Evolutionary conservation across 129 eudicot species (phyloP), one percentile per base, ranked within the genome.

Genomic region (Tagetes erecta): DNA sequence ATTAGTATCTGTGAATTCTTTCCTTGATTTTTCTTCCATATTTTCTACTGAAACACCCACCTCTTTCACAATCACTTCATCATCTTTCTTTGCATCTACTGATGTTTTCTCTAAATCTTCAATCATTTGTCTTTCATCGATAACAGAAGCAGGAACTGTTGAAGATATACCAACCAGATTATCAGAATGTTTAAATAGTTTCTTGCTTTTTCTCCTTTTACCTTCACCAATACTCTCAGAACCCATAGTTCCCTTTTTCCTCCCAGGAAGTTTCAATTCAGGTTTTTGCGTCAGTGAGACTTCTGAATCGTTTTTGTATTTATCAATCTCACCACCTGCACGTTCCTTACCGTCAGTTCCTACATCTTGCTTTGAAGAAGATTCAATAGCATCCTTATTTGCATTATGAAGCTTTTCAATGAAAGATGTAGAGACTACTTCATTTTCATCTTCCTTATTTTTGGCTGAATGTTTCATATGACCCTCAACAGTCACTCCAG

Each of bases 371-470:
- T 55, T 65, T 56, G 63, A 33, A 8, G 64, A 75, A 42, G 67
- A 55, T 64, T 65, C 65, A 65, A 9, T 33, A 67, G 31, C 70
- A 52, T 81, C 57, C 34, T 5, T 77, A 38, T 71, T 44, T 45
- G 59, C n/a, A 40, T 64, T 70, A 53, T 64, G 46, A 44, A 53
- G 44, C 64, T 70, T 46, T 63, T 64, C 36, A 52, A 39, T 51
- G 13, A 27, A 36, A 68, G 76, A 46, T 46, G 79, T 67, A 72
- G 79, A 64, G 12, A 69, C 37, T 36, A 14, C 67, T 71, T 77
- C 75, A 58, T 67, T 64, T 51, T 57, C 64, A 71, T 82, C 73
- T 5, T 67, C 70, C 50, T 73, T 64, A 73, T 68, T 56, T 39
- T 78, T 69, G 63, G 67, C 65, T n/a, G 60, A 78, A 55, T 8